These are phyloP conservation scores for Fraxinus sp. DNA, from an alignment of 305 asterid genomes.

Conservation along the genomic window DNA sequence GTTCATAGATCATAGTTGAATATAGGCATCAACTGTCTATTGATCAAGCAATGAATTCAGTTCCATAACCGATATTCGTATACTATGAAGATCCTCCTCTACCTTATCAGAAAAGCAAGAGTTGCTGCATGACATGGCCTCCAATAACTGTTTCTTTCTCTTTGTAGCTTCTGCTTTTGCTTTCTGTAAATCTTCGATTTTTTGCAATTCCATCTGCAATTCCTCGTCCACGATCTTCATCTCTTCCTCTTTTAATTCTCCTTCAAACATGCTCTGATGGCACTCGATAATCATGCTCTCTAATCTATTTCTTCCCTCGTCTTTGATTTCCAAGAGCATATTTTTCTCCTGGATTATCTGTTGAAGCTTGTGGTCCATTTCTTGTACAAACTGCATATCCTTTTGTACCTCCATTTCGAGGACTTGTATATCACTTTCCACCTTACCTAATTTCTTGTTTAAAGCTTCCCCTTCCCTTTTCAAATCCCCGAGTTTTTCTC, in stretches of 20 bases:
- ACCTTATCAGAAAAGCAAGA: constrained; percentile 56
- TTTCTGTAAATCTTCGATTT: constrained; percentile 39
- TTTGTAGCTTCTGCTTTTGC: constrained; percentile 39
- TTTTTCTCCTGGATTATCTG: constrained; percentile 49
- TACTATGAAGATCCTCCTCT: constrained; percentile 54
- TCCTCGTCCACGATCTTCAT: constrained; percentile 53
- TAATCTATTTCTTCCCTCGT: constrained; percentile 48
- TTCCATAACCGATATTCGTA: constrained; percentile 50
- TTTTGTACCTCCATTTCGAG: constrained; percentile 47
- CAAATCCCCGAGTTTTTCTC: constrained; percentile 44
- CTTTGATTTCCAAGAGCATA: constrained; percentile 52
- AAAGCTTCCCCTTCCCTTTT: constrained; percentile 54
- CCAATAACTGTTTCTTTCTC: constrained; percentile 47
- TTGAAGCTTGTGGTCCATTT: constrained; percentile 49
- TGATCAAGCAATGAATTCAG: constrained; percentile 48
- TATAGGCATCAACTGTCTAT: constrained; percentile 16
- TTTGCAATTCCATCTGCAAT: constrained; percentile 30
- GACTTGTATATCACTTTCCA: constrained; percentile 43
- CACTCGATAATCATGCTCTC: constrained; percentile 61
- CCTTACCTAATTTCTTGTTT: constrained; percentile 40
- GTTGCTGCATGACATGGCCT: constrained; percentile 39
- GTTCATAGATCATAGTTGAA: constrained; percentile 8
- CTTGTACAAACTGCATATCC: constrained; percentile 34
- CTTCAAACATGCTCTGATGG: constrained; percentile 57
- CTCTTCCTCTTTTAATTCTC: constrained; percentile 67